Evolutionary conservation across 192 early-diverging fungal genomes (phyloP), one percentile per base, ranked within the genome.

Genomic region (Martensiomyces pterosporus): DNA sequence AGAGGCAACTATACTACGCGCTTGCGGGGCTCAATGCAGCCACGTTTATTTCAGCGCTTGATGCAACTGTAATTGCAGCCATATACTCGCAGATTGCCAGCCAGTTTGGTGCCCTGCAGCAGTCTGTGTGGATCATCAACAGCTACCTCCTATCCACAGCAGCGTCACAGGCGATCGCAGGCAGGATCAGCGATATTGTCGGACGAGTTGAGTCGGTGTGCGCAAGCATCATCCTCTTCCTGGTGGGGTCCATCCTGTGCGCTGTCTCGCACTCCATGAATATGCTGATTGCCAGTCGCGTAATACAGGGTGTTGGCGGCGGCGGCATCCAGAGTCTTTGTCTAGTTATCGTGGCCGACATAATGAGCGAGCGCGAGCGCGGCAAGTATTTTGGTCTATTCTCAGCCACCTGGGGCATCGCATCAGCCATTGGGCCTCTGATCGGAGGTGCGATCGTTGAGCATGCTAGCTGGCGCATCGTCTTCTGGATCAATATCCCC

Each of bases 271-370:
- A 39, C 0, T 77, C 47, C 18, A 84, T 85, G 63, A 60, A 39
- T 24, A 67, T 79, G 60, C 49, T 86, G 24, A 85, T 84, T 34
- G 47, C 75, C 19, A 71, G 65, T 34, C 78, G 84, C 22, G 76
- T 58, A 12, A 39, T 84, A 44, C 57, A 65, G 39, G 84, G 84
- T 33, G 13, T 81, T 0, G 84, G 84, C 19, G 82, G 72, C 24
- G 82, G 77, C 35, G 78, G 80, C 8, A 26, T 84, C 43, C 60
- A 81, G 39, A 65, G 63, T 15, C 32, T 73, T 58, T 48, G 67
- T 3, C 69, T 71, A 23, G 68, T 84, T 24, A 75, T 85, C 34
- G 57, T 85, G 9, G 58, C 80, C 9, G 83, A 85, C 35, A 68
- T 83, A 39, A 43, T 68, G 14, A 53, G 64, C 23, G 49, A 75